These are phyloP conservation scores for Hibiscus syriacus DNA, from an alignment of 345 rosid genomes.

Conservation along the genomic window DNA sequence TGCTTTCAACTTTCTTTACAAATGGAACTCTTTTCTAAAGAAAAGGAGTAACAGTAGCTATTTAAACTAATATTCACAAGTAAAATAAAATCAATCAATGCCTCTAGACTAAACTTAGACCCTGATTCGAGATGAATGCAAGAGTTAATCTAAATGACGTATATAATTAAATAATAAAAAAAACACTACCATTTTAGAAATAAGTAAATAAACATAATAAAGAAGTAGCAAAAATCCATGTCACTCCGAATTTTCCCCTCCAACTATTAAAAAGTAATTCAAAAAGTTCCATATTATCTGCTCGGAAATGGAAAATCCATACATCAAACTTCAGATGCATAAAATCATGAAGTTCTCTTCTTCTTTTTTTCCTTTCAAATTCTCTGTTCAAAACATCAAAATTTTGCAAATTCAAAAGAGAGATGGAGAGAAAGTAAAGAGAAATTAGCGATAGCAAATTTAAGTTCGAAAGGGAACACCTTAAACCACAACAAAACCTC, in stretches of 20 bases:
- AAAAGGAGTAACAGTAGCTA: background rate
- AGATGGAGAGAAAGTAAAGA: too few species aligned
- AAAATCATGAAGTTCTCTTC: background rate
- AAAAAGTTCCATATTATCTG: conserved; percentile 26
- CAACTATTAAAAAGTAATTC: too few species aligned
- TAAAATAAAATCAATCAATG: background rate
- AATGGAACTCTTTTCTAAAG: conserved; percentile 46
- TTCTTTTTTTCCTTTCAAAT: too few species aligned
- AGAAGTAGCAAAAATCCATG: background rate
- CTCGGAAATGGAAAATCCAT: background rate
- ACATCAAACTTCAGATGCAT: background rate
- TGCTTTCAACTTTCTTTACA: conserved; percentile 41
- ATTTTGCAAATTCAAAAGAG: too few species aligned
- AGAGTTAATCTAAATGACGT: background rate
- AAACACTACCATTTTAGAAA: background rate
- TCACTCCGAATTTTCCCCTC: background rate
- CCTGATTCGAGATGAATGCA: conserved; percentile 20
- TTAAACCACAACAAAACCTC: conserved; percentile 36
- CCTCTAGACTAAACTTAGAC: background rate
- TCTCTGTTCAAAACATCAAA: too few species aligned
- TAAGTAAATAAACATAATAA: background rate
- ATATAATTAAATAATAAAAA: background rate
- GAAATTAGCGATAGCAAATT: background rate
- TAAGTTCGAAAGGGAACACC: background rate
- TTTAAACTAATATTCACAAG: background rate